Evolutionary conservation across 169 alveolate species (phyloP), one percentile per base, ranked within the genome.

Genomic region (Amoebophrya sp.): DNA sequence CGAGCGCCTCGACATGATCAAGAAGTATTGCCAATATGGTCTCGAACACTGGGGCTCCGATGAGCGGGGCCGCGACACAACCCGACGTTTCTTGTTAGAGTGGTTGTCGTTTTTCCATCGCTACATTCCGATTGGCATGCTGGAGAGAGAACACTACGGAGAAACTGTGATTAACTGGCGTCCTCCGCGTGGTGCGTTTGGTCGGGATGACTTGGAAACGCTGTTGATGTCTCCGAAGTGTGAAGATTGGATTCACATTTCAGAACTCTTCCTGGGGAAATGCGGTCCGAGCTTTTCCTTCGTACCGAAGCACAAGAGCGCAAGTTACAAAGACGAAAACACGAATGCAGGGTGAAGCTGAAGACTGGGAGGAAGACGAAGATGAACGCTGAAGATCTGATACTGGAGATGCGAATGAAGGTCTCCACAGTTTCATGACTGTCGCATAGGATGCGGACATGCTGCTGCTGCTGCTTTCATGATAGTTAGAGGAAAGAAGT

Each of bases 31-130:
- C 55, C 91, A 93, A 41, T 95, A 90, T 92, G 97, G 97, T 0
- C 95, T 96, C 29, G 96, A 95, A 40, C 96, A 95, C 92, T 96
- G 97, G 97, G 97, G 97, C 53, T 91, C 96, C 90, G 97, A 96
- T 92, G 93, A 91, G 47, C 94, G 95, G 41, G 97, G 97, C 40
- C 94, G 95, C 41, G 96, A 95, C 40, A 94, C 95, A 40, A 94
- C 96, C 29, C 91, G 95, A 0, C 78, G 94, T 36, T 96, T 96
- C 90, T 93, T 96, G 89, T 94, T 96, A 90, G 97, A 96, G 93
- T 93, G 94, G 89, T 95, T 95, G 89, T 92, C 94, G 26, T 96
- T 96, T 90, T 93, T 93, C 91, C 95, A 95, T 47, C 95, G 97
- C 90, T 96, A 96, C 92, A 93, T 96, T 0, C 97, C 97, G 0